These are phyloP conservation scores for Komagataella mondaviorum DNA, from an alignment of 805 yeast genomes.

Conservation along the genomic window DNA sequence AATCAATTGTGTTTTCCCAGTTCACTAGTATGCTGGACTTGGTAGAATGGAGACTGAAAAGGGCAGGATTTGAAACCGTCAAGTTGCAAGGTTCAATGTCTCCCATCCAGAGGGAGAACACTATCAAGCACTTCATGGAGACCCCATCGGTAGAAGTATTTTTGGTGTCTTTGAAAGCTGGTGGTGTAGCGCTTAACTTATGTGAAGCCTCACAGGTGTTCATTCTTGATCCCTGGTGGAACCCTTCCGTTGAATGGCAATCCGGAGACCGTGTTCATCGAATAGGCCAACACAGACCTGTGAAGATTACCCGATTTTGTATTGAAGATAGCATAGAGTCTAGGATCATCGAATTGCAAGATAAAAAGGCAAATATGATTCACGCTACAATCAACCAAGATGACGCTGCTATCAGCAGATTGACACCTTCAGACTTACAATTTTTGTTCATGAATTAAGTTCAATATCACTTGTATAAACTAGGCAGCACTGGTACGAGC, in stretches of 20 bases:
- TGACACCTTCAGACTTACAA: conserved; percentile 91
- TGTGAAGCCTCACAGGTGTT: conserved; percentile 98
- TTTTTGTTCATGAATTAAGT: conserved; percentile 73
- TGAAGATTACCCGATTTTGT: conserved; percentile 80
- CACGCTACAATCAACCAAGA: conserved; percentile 92
- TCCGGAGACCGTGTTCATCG: conserved; percentile 97
- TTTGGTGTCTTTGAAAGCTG: conserved; percentile 90
- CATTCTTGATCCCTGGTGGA: conserved; percentile 98
- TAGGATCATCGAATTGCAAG: conserved; percentile 90
- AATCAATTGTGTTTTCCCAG: conserved; percentile 94
- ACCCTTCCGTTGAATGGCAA: conserved; percentile 97
- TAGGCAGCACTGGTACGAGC: conserved; percentile 57
- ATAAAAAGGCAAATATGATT: conserved; percentile 96
- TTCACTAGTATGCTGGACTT: conserved; percentile 94
- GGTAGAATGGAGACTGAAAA: conserved; percentile 86
- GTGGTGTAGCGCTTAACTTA: conserved; percentile 94
- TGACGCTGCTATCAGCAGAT: conserved; percentile 74
- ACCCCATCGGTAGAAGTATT: conserved; percentile 89
- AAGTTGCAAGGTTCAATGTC: conserved; percentile 96
- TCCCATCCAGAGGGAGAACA: conserved; percentile 86
- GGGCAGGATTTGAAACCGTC: conserved; percentile 93
- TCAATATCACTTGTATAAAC: neutral
- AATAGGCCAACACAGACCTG: conserved; percentile 93
- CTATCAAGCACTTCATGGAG: conserved; percentile 85
- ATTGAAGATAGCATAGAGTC: conserved; percentile 96